These are phyloP conservation scores for Ustilago nuda DNA, from an alignment of 1,284 basidiomycete species.

Conservation along the genomic window DNA sequence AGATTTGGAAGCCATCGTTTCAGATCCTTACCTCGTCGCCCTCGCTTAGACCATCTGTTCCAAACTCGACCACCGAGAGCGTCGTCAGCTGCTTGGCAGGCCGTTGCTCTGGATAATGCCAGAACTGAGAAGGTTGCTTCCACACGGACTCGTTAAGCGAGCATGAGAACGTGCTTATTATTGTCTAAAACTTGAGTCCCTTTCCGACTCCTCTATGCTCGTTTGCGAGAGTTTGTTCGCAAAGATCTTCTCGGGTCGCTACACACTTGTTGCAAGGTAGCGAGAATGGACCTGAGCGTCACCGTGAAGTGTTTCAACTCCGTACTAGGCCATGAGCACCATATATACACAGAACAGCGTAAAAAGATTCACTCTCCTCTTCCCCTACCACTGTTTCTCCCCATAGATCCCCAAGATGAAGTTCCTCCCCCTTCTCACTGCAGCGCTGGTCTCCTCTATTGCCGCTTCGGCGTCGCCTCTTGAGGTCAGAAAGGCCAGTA, in stretches of 20 bases:
- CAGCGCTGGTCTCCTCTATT: slow-evolving; percentile 16
- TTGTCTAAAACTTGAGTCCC: slow-evolving; percentile 8
- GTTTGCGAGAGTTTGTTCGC: neutral
- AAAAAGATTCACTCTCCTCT: neutral
- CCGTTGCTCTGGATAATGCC: neutral
- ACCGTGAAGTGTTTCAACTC: neutral
- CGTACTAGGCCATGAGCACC: neutral
- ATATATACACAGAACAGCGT: neutral
- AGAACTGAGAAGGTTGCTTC: neutral
- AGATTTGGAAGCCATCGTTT: neutral
- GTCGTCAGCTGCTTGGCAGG: neutral
- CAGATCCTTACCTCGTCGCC: neutral
- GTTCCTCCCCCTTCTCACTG: slow-evolving; percentile 24
- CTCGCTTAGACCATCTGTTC: slow-evolving; percentile 1
- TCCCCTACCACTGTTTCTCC: neutral
- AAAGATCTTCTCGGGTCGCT: neutral
- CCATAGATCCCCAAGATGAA: slow-evolving; percentile 14
- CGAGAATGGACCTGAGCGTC: neutral
- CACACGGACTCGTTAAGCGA: slow-evolving; percentile 18
- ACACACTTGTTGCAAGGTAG: neutral
- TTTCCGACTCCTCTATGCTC: neutral
- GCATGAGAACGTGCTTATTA: slow-evolving; percentile 22
- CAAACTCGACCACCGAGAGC: neutral
- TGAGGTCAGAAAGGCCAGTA: slow-evolving; percentile 24
- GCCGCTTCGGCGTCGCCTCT: slow-evolving; percentile 23